Evolutionary conservation across 768 basidiomycete species (phyloP), one percentile per base, ranked within the genome.

Genomic region (Boletus edulis): DNA sequence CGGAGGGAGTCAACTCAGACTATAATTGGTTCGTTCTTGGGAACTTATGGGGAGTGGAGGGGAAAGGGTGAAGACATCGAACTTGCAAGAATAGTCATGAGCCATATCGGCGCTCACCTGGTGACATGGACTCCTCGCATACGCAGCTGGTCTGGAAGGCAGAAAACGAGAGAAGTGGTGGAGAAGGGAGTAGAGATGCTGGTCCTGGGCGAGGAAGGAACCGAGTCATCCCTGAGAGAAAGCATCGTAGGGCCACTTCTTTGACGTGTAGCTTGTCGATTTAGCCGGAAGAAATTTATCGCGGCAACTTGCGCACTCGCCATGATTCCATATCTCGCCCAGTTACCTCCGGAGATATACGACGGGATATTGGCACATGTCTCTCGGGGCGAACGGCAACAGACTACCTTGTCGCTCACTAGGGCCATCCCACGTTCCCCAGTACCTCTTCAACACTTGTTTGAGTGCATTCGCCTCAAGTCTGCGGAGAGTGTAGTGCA

Each of bases 321-420:
- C n/a, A 69, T 67, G 63, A 49, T 49, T 9, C 56, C 58, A 39
- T 58, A 46, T 35, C 52, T 76, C 45, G 65, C 64, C 29, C 62
- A 56, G 29, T 72, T 92, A 20, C 89, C 91, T 10, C 66, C 81
- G 4, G 90, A 93, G 68, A 74, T 93, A 9, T 85, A 87, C 67
- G 73, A 78, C 17, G 69, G 73, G 15, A 83, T 91, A 61, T 70
- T 92, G 41, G 64, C 69, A 18, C 76, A 80, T 17, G 57, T 91
- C 17, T 75, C 81, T 3, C 62, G 73, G 0, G 54, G 72, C 10
- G 70, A 76, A 35, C 72, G 78, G 14, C 84, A 86, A 54, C 70
- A 72, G 10, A 80, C 84, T 1, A 72, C 84, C 11, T 68, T 88
- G 24, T 72, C 87, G 1, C 76, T 95, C 45, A 76, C 76, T 9